phyloP scores from a whole-genome alignment of 2,329 filamentous ascomycete species.

The Neonectria magnoliae region DNA sequence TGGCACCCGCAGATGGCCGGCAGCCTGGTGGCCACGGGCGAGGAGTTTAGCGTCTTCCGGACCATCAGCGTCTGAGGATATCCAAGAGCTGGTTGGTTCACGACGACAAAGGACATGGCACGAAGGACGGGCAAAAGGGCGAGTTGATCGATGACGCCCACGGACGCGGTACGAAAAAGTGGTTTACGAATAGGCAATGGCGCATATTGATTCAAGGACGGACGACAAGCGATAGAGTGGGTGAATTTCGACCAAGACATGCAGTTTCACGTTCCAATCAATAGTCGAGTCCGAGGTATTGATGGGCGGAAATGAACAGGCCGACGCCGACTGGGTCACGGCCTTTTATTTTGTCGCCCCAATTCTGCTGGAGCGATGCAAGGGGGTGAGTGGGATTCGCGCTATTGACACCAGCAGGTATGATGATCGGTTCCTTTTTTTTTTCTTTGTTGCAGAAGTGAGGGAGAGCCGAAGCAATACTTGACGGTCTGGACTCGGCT shows the following conservation, averaged over 20 bases:
- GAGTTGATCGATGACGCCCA: background rate
- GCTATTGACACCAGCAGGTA: background rate
- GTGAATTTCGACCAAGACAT: background rate
- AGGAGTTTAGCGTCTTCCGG: conserved; percentile 86
- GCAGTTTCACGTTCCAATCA: background rate
- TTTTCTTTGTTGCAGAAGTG: background rate
- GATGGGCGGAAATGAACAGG: background rate
- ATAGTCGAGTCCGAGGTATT: background rate
- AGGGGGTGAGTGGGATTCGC: background rate
- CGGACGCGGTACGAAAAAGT: background rate
- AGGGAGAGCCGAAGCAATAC: background rate
- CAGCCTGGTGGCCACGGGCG: conserved; percentile 87
- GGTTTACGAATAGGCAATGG: background rate
- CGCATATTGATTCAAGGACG: conserved; percentile 5
- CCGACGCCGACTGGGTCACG: too few species aligned
- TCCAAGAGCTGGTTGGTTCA: background rate
- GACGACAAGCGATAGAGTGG: conserved; percentile 1
- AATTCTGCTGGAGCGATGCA: background rate
- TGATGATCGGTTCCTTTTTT: background rate
- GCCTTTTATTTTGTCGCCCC: background rate
- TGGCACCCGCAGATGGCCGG: conserved; percentile 98
- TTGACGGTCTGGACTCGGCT: background rate
- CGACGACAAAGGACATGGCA: background rate
- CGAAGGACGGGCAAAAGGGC: background rate
- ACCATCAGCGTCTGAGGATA: conserved; percentile 77